Percentiles rank a stretch among this genome's conserved stretches.
phyloP scores from a whole-genome alignment of 2,329 filamentous ascomycete species.

The Arthrobotrys sphaeroides region DNA sequence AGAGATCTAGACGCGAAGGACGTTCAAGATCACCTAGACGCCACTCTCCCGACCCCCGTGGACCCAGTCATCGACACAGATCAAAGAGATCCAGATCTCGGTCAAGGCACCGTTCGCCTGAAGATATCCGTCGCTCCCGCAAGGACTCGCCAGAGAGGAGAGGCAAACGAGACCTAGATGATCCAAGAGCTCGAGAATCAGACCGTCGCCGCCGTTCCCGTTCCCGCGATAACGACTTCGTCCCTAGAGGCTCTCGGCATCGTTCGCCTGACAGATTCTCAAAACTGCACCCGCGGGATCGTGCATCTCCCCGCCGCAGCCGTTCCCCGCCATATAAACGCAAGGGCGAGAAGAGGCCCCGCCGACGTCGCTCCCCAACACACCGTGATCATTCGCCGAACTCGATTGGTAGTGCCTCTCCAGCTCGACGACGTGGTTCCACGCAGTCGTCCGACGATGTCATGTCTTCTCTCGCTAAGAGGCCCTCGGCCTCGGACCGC shows the following conservation, averaged over 20 bases:
- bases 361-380: slow-evolving; percentile 31
- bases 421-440: slow-evolving; percentile 30
- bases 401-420: slow-evolving; percentile 26
- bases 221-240: slow-evolving; percentile 29
- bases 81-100: slow-evolving; percentile 39
- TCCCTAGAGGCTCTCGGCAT: slow-evolving; percentile 17
- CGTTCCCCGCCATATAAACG: slow-evolving; percentile 30
- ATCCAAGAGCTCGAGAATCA: slow-evolving; percentile 1
- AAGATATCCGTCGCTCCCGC: slow-evolving; percentile 14
- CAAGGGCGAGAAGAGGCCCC: slow-evolving; percentile 41
- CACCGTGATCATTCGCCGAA: slow-evolving; percentile 34
- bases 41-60: slow-evolving; percentile 28
- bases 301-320: slow-evolving; percentile 27
- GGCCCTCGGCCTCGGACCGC: not conserved
- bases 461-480: slow-evolving; percentile 34
- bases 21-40: slow-evolving; percentile 39
- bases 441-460: slow-evolving; percentile 37
- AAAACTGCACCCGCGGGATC: slow-evolving; percentile 11
- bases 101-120: slow-evolving; percentile 36
- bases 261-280: slow-evolving; percentile 21
- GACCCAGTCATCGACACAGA: slow-evolving; percentile 27
- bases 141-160: slow-evolving; percentile 30
- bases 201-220: slow-evolving; percentile 25
- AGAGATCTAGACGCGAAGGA: slow-evolving; percentile 37
- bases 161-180: slow-evolving; percentile 13